Base-by-base conservation (phyloP, 345 rosid genomes). In the Aegle marmelos region DNA sequence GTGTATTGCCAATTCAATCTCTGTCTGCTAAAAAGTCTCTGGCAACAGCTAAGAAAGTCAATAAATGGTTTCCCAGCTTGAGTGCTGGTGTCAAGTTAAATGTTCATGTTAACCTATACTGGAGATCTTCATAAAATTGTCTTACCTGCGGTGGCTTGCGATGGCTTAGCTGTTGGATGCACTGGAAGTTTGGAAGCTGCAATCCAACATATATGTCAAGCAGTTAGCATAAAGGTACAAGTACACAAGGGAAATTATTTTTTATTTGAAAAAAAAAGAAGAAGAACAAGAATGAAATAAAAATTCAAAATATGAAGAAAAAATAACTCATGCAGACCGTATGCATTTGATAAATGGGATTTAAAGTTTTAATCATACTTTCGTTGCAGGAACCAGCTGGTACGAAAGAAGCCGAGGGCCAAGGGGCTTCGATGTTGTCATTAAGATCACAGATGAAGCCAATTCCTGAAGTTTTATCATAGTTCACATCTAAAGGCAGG, bases 371-470 rank as follows among this genome's bases (percentile, higher is more conserved):
- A 33, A 65, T 2, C 82, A 25, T 89, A 89, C 92, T 84, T 88
- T 85, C 85, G 64, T 86, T 89, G 85, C 92, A 89, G 16, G 87
- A 82, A 59, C 88, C 78, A 17, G 82, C 70, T 27, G 82, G 71
- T 73, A 80, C 7, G 27, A 72, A 76, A 54, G 89, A 83, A 25
- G 79, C 67, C 1, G 89, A 81, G 0, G 92, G 91, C 90, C 90
- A 87, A 13, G 85, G 88, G 36, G 90, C 92, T 72, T 85, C 87
- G 78, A 89, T 87, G 79, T 86, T 86, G 78, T 89, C 92, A 57
- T 89, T 89, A 56, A 89, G 86, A 86, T 89, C 92, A 63, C 92
- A 89, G 34, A 89, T 86, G 81, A 89, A 87, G 87, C 90, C 81
- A 27, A 89, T 74, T 78, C 89, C 92, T 0, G 92, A 81, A 76